These are phyloP conservation scores for Plectosphaerella cucumerina DNA, from an alignment of 2,329 filamentous ascomycete species.

Conservation along the genomic window DNA sequence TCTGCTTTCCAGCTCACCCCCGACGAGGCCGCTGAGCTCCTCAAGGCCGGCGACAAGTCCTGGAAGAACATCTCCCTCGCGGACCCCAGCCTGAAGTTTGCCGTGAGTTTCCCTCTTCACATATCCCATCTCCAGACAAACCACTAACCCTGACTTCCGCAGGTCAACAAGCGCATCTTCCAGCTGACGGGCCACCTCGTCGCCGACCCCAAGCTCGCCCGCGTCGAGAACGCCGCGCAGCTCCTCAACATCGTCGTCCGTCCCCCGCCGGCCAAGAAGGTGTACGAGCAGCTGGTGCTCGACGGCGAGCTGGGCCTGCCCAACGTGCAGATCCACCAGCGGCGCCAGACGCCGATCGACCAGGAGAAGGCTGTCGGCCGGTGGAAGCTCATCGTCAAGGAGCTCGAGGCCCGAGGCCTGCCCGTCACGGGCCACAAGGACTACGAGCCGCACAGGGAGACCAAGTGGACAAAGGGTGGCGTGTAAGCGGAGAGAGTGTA, in stretches of 20 bases:
- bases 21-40: conserved; percentile 36
- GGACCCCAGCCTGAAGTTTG: conserved; percentile 64
- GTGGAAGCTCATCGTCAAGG: conserved; percentile 75
- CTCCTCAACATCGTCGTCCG: conserved; percentile 51
- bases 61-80: conserved; percentile 57
- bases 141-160: neutral
- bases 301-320: conserved; percentile 47
- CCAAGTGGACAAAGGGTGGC: conserved; percentile 36
- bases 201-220: conserved; percentile 63
- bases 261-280: conserved; percentile 54
- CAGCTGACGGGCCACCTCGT: conserved; percentile 77
- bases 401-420: conserved; percentile 59
- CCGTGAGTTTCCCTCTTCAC: conserved; percentile 48
- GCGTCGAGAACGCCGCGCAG: conserved; percentile 47
- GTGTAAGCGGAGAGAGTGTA: conserved; percentile 15
- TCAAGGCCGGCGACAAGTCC: conserved; percentile 43
- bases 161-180: conserved; percentile 78
- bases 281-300: conserved; percentile 55
- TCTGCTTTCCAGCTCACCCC: conserved; percentile 15
- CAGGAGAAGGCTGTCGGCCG: conserved; percentile 68
- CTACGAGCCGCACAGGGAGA: conserved; percentile 36
- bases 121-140: neutral
- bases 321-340: conserved; percentile 66
- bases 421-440: conserved; percentile 47
- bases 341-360: conserved; percentile 66